These are phyloP conservation scores for Umbelopsis sp. DNA, from an alignment of 192 early-diverging fungal genomes.

Conservation along the genomic window DNA sequence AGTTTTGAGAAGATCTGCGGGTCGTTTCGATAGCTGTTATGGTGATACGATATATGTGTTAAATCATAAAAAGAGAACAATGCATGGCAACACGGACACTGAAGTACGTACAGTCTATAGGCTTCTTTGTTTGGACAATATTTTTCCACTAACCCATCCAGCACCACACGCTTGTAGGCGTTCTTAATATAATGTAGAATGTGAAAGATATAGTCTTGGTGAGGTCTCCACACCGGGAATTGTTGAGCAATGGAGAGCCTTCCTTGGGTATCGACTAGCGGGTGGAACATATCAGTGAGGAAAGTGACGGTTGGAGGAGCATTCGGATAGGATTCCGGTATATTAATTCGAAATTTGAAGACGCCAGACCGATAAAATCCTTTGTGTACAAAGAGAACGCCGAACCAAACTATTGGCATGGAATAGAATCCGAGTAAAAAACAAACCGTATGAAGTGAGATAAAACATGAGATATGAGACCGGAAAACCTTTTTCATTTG, in stretches of 20 bases:
- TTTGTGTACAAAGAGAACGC: conserved; percentile 84
- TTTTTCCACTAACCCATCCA: conserved; percentile 61
- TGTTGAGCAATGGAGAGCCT: conserved; percentile 72
- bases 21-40: conserved; percentile 58
- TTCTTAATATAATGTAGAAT: conserved; percentile 88
- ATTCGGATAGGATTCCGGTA: conserved; percentile 81
- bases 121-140: conserved; percentile 68
- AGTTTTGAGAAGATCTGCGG: conserved; percentile 62
- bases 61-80: not conserved
- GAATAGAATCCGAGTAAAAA: not conserved
- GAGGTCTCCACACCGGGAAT: conserved; percentile 81
- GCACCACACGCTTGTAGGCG: conserved; percentile 77
- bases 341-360: conserved; percentile 83
- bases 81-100: not conserved
- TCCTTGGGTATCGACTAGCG: conserved; percentile 73
- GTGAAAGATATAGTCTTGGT: conserved; percentile 83
- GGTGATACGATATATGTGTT: no score
- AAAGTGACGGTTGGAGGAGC: conserved; percentile 71
- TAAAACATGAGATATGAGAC: no score
- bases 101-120: conserved; percentile 52
- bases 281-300: conserved; percentile 80
- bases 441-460: not conserved
- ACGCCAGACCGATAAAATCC: conserved; percentile 90
- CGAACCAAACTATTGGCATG: conserved; percentile 70
- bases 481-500: no score